These are phyloP conservation scores for Trifolium pratense DNA, from an alignment of 306 rosid species.

Conservation along the genomic window DNA sequence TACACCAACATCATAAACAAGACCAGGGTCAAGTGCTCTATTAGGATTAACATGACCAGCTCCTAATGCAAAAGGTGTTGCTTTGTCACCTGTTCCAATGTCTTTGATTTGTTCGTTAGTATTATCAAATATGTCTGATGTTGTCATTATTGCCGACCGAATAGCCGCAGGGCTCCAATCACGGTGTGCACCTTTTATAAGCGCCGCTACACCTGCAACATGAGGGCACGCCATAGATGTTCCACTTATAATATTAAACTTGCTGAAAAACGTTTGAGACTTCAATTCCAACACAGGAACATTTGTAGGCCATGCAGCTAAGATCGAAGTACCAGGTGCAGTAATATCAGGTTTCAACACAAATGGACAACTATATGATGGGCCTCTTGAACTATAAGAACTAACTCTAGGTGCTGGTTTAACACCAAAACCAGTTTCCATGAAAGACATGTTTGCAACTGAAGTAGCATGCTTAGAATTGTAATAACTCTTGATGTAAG, in stretches of 20 bases:
- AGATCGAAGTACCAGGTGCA: slow-evolving; percentile 72
- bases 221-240: slow-evolving; percentile 95
- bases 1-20: slow-evolving; percentile 56
- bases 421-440: slow-evolving; percentile 48
- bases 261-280: neutral
- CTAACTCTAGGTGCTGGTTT: slow-evolving; percentile 68
- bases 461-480: slow-evolving; percentile 15
- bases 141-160: slow-evolving; percentile 80
- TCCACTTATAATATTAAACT: slow-evolving; percentile 60
- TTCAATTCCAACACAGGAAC: neutral
- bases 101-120: slow-evolving; percentile 52
- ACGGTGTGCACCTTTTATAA: slow-evolving; percentile 56
- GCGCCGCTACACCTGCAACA: slow-evolving; percentile 71
- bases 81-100: slow-evolving; percentile 41
- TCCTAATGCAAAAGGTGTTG: slow-evolving; percentile 73
- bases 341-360: slow-evolving; percentile 76
- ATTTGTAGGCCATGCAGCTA: slow-evolving; percentile 86
- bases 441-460: slow-evolving; percentile 53
- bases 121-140: slow-evolving; percentile 63
- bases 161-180: slow-evolving; percentile 83
- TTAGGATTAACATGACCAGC: slow-evolving; percentile 80
- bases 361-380: slow-evolving; percentile 68
- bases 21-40: slow-evolving; percentile 75
- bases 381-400: slow-evolving; percentile 76
- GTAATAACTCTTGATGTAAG: slow-evolving; percentile 44